Percentiles rank a stretch among this genome's conserved stretches.
Conservation (phyloP, 148 eudicot species). For the Nepenthes gracilis region DNA sequence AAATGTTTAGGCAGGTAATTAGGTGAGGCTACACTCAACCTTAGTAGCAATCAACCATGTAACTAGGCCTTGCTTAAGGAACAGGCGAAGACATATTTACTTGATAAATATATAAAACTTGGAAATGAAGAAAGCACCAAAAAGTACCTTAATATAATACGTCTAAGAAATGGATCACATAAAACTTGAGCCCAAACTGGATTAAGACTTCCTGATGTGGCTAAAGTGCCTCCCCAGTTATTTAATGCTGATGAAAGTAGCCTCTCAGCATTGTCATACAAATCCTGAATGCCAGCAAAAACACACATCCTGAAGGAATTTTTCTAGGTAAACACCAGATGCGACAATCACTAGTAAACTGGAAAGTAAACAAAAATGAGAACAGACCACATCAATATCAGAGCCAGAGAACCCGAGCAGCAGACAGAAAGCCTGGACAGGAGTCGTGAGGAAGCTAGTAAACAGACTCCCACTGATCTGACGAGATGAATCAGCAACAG, state of each 20-base stretch:
- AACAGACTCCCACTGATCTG: conserved; percentile 66
- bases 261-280: conserved; percentile 34
- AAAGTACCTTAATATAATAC: conserved; percentile 58
- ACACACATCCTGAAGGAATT: conserved; percentile 42
- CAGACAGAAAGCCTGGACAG: conserved; percentile 66
- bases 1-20: no score
- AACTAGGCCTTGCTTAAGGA: no score
- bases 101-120: not conserved
- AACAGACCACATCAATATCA: conserved; percentile 47
- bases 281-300: conserved; percentile 33
- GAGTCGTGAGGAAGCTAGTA: conserved; percentile 73
- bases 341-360: not conserved
- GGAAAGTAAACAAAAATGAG: conserved; percentile 1
- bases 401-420: conserved; percentile 63
- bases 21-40: no score
- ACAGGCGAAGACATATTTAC: no score
- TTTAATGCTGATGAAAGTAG: conserved; percentile 51
- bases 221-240: conserved; percentile 53
- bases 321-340: conserved; percentile 4
- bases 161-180: conserved; percentile 73
- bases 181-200: conserved; percentile 82
- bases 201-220: conserved; percentile 48
- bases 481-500: conserved; percentile 39
- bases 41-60: no score
- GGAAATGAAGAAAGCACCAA: conserved; percentile 2